Conservation (phyloP, 2,329 filamentous ascomycete species). For the Davidsoniella neocaledoniae region DNA sequence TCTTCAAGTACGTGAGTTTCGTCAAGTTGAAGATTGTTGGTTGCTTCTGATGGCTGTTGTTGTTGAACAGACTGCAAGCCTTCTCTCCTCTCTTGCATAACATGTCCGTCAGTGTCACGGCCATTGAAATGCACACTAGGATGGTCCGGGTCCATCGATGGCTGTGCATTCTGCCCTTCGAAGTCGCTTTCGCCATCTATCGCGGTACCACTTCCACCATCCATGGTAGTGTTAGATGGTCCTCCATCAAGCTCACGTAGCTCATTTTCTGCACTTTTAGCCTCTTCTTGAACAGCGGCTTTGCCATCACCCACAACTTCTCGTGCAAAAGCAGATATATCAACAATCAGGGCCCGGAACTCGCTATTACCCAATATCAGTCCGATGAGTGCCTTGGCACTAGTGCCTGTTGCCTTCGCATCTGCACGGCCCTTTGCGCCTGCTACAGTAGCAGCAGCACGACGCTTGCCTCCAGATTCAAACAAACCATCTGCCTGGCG, state of each 20-base stretch:
- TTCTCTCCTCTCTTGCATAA: background rate
- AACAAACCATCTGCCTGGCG: slow-evolving; percentile 40
- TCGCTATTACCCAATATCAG: slow-evolving; percentile 81
- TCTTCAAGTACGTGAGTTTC: background rate
- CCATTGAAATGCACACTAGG: background rate
- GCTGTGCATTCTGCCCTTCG: slow-evolving; percentile 35
- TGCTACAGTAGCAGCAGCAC: slow-evolving; percentile 44
- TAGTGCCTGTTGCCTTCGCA: slow-evolving; percentile 44
- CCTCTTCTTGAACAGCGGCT: slow-evolving; percentile 58
- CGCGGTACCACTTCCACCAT: background rate
- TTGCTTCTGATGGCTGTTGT: slow-evolving; percentile 16
- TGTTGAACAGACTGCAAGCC: background rate
- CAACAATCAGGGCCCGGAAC: slow-evolving; percentile 71
- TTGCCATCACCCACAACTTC: slow-evolving; percentile 81
- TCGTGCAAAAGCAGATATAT: slow-evolving; percentile 60
- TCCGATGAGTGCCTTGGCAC: slow-evolving; percentile 65
- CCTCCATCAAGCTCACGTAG: slow-evolving; percentile 3
- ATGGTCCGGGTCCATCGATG: slow-evolving; percentile 27
- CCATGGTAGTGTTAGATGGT: slow-evolving; percentile 18
- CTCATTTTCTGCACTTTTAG: slow-evolving; percentile 35
- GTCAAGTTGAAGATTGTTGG: too few species aligned
- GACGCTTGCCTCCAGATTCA: slow-evolving; percentile 44
- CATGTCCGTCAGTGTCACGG: background rate
- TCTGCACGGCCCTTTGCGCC: slow-evolving; percentile 52
- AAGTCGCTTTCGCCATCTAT: slow-evolving; percentile 35